Evolutionary conservation across 345 rosid species (phyloP), one percentile per base, ranked within the genome.

Genomic region (Populus alba): DNA sequence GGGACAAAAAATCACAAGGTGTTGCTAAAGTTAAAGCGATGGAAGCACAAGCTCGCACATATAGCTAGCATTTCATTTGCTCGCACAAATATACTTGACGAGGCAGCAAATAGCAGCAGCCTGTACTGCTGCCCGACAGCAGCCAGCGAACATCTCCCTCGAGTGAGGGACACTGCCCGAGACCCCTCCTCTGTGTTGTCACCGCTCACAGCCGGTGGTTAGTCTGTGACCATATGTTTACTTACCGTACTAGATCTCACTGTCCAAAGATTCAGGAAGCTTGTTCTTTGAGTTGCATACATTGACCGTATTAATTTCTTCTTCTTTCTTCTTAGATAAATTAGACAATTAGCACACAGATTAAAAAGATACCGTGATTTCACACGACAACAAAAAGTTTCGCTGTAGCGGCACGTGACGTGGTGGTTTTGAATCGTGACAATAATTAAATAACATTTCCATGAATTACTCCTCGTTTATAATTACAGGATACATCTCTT

Each of bases 111-210:
- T 53, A 70, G 77, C 67, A 59, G 71, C 62, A 65, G 45, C 33
- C 53, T 29, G 22, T 9, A 41, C 1, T 15, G 79, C 87, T 83
- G 90, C 83, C 85, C 85, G 86, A 86, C 88, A 83, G 69, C 72
- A 68, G 74, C 80, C 85, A 88, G 83, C 79, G 9, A 65, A 29
- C 77, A 65, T 78, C 29, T 73, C 45, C 63, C 59, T 35, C 59
- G 70, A 73, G 62, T 43, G 59, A 72, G 73, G 73, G 27, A 43
- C 62, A 16, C 37, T 20, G 35, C 68, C 63, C 63, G 20, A 53
- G 20, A 53, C 27, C 6, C 63, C 66, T 43, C 4, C 0, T 16
- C 23, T 66, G 84, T 82, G 77, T 61, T 75, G 87, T 84, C 85
- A 86, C 86, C 84, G 87, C 74, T 70, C 81, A 68, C 75, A 75